Conservation (phyloP, 805 yeast species). For the Saccharomycopsis lassenensis region DNA sequence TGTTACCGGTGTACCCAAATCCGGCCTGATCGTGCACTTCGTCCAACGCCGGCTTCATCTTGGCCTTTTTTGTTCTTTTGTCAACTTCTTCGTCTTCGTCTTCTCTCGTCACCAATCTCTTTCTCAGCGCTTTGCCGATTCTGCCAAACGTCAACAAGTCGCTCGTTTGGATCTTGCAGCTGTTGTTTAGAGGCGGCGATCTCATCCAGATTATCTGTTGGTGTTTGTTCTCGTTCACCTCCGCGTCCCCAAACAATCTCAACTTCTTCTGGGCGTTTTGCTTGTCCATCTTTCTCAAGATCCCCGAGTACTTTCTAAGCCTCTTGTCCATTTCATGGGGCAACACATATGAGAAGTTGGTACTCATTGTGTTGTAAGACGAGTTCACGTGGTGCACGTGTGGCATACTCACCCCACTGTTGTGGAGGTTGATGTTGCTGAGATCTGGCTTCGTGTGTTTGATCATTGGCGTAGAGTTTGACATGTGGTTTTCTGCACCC, state of each 20-base stretch:
- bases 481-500: too few species aligned
- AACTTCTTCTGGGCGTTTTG: slow-evolving; percentile 2
- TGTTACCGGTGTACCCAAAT: too few species aligned
- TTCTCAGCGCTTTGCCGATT: too few species aligned
- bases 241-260: neutral
- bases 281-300: neutral
- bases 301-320: neutral
- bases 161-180: slow-evolving; percentile 5
- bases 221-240: neutral
- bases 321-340: slow-evolving; percentile 4
- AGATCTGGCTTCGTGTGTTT: neutral
- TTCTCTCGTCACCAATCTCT: too few species aligned
- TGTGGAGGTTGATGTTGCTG: slow-evolving; percentile 1
- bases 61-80: too few species aligned
- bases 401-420: too few species aligned
- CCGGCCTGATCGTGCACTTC: too few species aligned
- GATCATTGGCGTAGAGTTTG: neutral
- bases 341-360: slow-evolving; percentile 9
- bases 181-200: slow-evolving; percentile 7
- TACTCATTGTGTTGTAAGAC: slow-evolving; percentile 3
- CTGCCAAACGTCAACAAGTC: too few species aligned
- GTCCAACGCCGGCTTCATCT: too few species aligned
- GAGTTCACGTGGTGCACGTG: slow-evolving; percentile 11
- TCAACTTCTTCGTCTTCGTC: too few species aligned
- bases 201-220: slow-evolving; percentile 5